These are phyloP conservation scores for Penicillium nordicum DNA, from an alignment of 2,329 filamentous ascomycete genomes.

Conservation along the genomic window DNA sequence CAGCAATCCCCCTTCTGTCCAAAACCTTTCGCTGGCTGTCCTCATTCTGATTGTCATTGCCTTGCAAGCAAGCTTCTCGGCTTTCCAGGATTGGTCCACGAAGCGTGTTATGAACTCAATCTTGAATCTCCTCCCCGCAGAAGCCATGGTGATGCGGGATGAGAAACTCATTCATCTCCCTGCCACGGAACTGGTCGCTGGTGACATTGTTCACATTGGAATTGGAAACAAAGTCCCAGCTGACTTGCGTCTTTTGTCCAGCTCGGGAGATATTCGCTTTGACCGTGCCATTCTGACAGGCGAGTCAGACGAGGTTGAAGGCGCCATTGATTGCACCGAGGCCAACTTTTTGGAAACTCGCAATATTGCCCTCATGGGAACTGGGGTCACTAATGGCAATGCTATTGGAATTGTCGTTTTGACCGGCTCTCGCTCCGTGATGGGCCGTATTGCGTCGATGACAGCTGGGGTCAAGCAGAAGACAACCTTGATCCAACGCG, in stretches of 20 bases:
- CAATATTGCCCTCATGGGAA: conserved; percentile 74
- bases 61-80: conserved; percentile 66
- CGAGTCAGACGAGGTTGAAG: conserved; percentile 65
- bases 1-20: conserved; percentile 64
- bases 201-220: conserved; percentile 67
- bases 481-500: conserved; percentile 67
- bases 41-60: conserved; percentile 70
- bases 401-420: conserved; percentile 67
- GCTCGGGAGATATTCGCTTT: conserved; percentile 68
- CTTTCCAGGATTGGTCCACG: conserved; percentile 72
- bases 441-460: conserved; percentile 71
- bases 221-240: conserved; percentile 73
- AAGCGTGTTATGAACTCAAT: conserved; percentile 76
- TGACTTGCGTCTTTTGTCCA: conserved; percentile 67
- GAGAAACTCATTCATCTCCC: conserved; percentile 51
- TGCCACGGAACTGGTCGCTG: conserved; percentile 66
- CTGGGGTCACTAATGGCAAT: conserved; percentile 69
- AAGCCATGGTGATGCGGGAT: conserved; percentile 65
- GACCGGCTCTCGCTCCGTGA: conserved; percentile 69
- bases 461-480: conserved; percentile 68
- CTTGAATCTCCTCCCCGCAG: conserved; percentile 70
- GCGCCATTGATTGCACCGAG: conserved; percentile 63
- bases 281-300: conserved; percentile 73
- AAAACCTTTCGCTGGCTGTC: conserved; percentile 70
- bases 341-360: conserved; percentile 74